phyloP scores from a whole-genome alignment of 2,329 filamentous ascomycete genomes.

The Elsinoe fawcettii region DNA sequence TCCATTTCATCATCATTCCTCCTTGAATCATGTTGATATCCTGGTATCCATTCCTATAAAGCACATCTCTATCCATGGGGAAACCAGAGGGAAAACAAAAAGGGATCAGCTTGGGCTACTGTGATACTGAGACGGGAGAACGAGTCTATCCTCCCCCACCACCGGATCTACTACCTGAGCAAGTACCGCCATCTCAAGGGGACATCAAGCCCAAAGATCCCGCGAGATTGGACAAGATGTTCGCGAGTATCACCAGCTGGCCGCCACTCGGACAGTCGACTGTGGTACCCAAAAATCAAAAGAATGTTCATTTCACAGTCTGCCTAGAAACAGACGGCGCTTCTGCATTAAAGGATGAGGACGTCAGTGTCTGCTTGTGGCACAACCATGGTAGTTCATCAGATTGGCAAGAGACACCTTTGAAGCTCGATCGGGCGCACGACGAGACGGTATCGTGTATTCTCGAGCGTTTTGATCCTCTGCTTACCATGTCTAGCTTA shows the following conservation, averaged over 20 bases:
- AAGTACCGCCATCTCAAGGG: conserved; percentile 25
- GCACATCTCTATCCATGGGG: conserved; percentile 3
- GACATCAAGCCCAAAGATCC: conserved; percentile 15
- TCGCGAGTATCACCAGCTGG: conserved; percentile 51
- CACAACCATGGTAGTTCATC: conserved; percentile 53
- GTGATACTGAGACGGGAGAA: conserved; percentile 29
- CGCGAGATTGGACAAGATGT: conserved; percentile 31
- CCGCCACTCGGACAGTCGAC: conserved; percentile 73
- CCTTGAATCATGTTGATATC: background rate
- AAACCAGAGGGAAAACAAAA: conserved; percentile 16
- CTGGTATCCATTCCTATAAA: background rate
- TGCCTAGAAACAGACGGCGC: conserved; percentile 55
- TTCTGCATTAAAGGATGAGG: conserved; percentile 35
- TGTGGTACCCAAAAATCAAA: conserved; percentile 40
- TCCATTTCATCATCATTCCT: background rate
- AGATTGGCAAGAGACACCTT: conserved; percentile 49
- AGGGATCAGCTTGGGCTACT: conserved; percentile 22
- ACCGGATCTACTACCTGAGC: conserved; percentile 28
- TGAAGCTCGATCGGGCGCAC: conserved; percentile 38
- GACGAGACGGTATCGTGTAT: conserved; percentile 22
- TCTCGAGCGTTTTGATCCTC: background rate
- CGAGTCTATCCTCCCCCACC: conserved; percentile 28
- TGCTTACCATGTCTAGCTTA: conserved; percentile 12
- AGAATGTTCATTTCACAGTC: conserved; percentile 53
- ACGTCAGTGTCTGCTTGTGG: conserved; percentile 72